Conservation (phyloP, 805 yeast species). For the Cyberlindnera sargentensis region DNA sequence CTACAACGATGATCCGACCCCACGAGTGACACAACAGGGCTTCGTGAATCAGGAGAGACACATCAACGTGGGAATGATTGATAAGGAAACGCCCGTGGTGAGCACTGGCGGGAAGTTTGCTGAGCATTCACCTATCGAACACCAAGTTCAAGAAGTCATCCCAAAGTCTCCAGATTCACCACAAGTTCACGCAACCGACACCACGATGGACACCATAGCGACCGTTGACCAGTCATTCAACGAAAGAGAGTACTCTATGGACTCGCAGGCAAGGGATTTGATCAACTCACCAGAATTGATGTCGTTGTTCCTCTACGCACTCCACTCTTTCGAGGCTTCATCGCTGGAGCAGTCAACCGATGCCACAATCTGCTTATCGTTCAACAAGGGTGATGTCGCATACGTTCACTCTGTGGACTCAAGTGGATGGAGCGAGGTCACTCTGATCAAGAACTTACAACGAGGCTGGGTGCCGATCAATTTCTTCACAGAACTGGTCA, state of each 20-base stretch:
- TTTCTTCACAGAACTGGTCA: conserved; percentile 48
- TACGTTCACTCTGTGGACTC: conserved; percentile 74
- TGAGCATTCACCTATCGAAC: too few species aligned
- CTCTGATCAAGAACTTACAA: conserved; percentile 51
- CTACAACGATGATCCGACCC: conserved; percentile 20
- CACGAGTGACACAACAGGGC: conserved; percentile 8
- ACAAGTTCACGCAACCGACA: too few species aligned
- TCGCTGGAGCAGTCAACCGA: conserved; percentile 59
- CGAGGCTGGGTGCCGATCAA: conserved; percentile 88
- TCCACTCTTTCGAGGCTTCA: conserved; percentile 51
- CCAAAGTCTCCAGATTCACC: too few species aligned
- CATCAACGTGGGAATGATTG: neutral
- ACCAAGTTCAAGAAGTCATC: too few species aligned
- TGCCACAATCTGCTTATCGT: conserved; percentile 66
- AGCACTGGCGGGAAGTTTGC: neutral
- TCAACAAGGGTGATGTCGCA: conserved; percentile 61
- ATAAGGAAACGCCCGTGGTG: conserved; percentile 8
- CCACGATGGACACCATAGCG: too few species aligned
- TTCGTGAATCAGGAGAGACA: conserved; percentile 1
- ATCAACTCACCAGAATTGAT: neutral
- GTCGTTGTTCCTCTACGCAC: conserved; percentile 47
- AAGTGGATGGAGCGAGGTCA: conserved; percentile 87
- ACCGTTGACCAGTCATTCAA: too few species aligned
- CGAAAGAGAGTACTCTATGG: too few species aligned
- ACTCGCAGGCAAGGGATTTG: neutral